Evolutionary conservation across 1,284 basidiomycete genomes (phyloP).

Genomic region (Marasmius oreades): DNA sequence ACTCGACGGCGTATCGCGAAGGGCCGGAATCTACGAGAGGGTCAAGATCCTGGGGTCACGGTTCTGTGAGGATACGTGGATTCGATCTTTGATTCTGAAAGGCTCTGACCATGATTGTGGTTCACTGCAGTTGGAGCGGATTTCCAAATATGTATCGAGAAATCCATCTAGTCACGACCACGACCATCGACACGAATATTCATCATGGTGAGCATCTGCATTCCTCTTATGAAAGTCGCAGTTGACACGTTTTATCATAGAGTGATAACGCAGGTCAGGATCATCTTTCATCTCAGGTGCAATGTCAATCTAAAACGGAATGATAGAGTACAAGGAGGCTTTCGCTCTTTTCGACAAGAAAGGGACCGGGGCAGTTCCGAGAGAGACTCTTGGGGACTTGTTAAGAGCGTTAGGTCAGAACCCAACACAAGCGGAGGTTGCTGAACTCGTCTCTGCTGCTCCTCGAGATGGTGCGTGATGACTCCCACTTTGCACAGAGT

Average conservation of each 20-base stretch:
- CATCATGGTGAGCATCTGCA: conserved; percentile 31
- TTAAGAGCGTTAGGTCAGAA: conserved; percentile 96
- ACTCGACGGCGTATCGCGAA: conserved; percentile 60
- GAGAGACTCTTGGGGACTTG: conserved; percentile 92
- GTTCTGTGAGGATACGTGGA: neutral
- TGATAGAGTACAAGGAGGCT: conserved; percentile 89
- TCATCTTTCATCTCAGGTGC: conserved; percentile 1
- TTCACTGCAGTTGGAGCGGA: neutral
- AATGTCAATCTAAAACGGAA: conserved; percentile 4
- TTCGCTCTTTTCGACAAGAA: conserved; percentile 98
- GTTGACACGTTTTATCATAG: conserved; percentile 26
- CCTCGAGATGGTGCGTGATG: conserved; percentile 69
- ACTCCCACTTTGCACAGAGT: neutral
- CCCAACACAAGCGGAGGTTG: conserved; percentile 95
- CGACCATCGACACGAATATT: neutral
- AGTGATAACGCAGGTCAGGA: conserved; percentile 61
- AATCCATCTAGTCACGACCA: conserved; percentile 1
- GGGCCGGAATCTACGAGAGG: conserved; percentile 53
- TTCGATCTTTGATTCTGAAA: neutral
- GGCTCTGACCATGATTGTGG: conserved; percentile 1
- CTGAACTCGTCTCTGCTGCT: conserved; percentile 71
- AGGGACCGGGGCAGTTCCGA: conserved; percentile 85
- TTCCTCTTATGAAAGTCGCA: neutral
- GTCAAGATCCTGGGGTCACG: conserved; percentile 41
- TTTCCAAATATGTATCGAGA: neutral